Evolutionary conservation across 306 rosid genomes (phyloP), one percentile per base, ranked within the genome.

Genomic region (Cyamopsis tetragonoloba): DNA sequence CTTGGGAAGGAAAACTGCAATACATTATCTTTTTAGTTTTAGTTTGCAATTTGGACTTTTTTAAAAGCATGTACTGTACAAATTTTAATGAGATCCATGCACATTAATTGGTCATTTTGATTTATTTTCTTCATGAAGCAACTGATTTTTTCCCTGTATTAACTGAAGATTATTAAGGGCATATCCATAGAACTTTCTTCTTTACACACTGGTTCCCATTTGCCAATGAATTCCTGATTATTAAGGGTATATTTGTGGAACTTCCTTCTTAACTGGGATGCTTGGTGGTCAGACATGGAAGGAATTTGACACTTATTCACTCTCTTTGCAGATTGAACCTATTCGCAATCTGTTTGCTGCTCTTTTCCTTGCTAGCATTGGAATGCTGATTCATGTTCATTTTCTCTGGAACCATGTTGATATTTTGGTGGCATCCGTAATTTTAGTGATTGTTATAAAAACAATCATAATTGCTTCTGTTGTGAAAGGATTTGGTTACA

Each of bases 331-430:
- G 96, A 88, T 95, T 80, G 99, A 95, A 76, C 99, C 99, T 43
- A 91, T 95, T 63, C 89, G 95, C 78, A 95, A 95, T 72, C 81
- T 86, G 68, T 95, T 95, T 19, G 96, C 97, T 46, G 97, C 99
- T 41, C 96, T 86, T 79, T 95, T 95, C 79, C 96, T 95, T 4
- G 90, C 97, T 55, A 88, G 97, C 92, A 91, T 95, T 62, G 99
- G 99, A 77, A 95, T 91, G 99, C 68, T 91, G 76, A 95, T 95
- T 75, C 92, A 90, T 70, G 96, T 95, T 79, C 99, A 91, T 62
- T 95, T 95, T 77, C 97, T 95, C 24, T 95, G 99, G 99, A 90
- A 79, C 71, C 97, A 91, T 71, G 93, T 95, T 76, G 99, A 95
- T 69, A 95, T 91, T 44, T 82, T 95, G 84, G 87, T 95, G 55